Conservation (phyloP, 2,329 filamentous ascomycete species). For the Botryotinia calthae region DNA sequence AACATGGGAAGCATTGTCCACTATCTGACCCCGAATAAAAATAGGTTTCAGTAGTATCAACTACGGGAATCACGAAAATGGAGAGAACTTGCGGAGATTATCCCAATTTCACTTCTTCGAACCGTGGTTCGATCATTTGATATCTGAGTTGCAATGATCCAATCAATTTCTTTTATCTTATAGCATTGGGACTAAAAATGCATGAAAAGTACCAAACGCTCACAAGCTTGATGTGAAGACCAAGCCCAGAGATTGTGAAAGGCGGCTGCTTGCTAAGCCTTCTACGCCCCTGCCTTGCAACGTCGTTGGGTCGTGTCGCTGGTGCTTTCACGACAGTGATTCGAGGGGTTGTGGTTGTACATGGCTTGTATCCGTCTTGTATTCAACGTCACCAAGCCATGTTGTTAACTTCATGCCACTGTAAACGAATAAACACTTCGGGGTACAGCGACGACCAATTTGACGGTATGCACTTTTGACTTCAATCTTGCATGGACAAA, state of each 20-base stretch:
- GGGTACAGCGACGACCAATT: conserved; percentile 9
- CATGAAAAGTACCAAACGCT: conserved; percentile 15
- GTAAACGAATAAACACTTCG: conserved; percentile 6
- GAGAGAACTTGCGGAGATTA: conserved; percentile 18
- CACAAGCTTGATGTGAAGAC: conserved; percentile 12
- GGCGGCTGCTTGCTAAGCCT: conserved; percentile 16
- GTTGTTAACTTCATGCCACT: conserved; percentile 16
- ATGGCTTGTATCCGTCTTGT: conserved; percentile 18
- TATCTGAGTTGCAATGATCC: conserved; percentile 10
- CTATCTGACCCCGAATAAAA: conserved; percentile 9
- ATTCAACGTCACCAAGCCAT: conserved; percentile 16
- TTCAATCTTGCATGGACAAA: conserved; percentile 10
- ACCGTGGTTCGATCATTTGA: conserved; percentile 14
- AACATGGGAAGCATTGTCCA: conserved; percentile 14
- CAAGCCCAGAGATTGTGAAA: neutral
- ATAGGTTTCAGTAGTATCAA: conserved; percentile 13
- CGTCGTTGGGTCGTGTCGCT: conserved; percentile 15
- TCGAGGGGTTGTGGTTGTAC: conserved; percentile 18
- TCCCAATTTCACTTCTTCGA: conserved; percentile 8
- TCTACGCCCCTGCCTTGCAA: conserved; percentile 19
- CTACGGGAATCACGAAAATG: conserved; percentile 18
- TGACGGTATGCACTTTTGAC: conserved; percentile 6
- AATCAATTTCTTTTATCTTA: conserved; percentile 13
- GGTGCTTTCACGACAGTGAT: conserved; percentile 9
- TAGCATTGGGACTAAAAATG: conserved; percentile 9